phyloP scores from a whole-genome alignment of 441 rosid genomes.

The Viola pubescens region DNA sequence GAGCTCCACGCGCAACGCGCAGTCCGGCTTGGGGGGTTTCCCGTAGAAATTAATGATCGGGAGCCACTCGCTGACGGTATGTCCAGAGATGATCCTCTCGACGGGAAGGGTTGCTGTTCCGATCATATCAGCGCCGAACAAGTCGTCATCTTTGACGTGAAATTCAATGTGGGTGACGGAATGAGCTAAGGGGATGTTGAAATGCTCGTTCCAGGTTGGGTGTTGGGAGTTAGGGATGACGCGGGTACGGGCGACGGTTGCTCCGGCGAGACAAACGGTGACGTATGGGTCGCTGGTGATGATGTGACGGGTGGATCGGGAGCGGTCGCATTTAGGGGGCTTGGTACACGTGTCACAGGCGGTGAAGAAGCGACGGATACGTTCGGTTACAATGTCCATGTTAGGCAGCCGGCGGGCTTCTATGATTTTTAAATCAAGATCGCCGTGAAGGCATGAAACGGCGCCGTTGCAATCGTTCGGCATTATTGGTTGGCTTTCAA shows the following conservation, averaged over 20 bases:
- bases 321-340: constrained; percentile 15
- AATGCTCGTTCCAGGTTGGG: constrained; percentile 69
- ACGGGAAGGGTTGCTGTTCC: constrained; percentile 51
- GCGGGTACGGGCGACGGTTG: constrained; percentile 74
- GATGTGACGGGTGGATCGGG: constrained; percentile 27
- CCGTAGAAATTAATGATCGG: constrained; percentile 42
- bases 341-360: constrained; percentile 28
- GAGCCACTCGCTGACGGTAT: constrained; percentile 52
- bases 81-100: constrained; percentile 31
- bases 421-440: constrained; percentile 51
- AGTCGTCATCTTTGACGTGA: constrained; percentile 62
- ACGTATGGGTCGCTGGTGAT: constrained; percentile 91
- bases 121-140: constrained; percentile 71
- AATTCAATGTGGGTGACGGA: constrained; percentile 53
- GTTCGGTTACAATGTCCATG: constrained; percentile 65
- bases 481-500: constrained; percentile 20
- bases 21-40: constrained; percentile 57
- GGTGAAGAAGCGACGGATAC: constrained; percentile 42
- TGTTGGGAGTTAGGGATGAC: constrained; percentile 55
- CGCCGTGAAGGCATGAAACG: constrained; percentile 51
- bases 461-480: constrained; percentile 12
- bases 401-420: constrained; percentile 74
- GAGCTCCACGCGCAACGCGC: constrained; percentile 51
- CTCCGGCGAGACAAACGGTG: constrained; percentile 59
- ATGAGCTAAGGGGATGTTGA: constrained; percentile 63